Percentiles rank a stretch among this genome's conserved stretches.
Conservation (phyloP, 169 alveolate genomes). For the Plasmodium knowlesi region DNA sequence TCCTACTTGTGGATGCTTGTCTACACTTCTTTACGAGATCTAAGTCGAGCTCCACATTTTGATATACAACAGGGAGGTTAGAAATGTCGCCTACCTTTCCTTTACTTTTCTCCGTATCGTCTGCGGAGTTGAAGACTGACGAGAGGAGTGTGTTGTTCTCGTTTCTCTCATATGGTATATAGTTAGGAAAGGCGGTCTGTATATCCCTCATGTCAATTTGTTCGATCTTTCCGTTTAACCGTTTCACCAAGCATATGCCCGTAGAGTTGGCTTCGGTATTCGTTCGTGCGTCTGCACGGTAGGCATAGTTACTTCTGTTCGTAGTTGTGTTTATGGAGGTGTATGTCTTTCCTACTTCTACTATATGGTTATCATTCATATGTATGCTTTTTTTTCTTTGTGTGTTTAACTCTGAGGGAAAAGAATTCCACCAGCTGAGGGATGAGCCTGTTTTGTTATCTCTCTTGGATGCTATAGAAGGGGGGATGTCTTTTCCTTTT, state of each 20-base stretch:
- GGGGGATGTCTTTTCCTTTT: background rate
- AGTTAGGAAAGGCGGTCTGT: slow-evolving; percentile 4
- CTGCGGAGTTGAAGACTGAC: background rate
- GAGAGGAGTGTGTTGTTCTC: background rate
- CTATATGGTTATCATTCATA: background rate
- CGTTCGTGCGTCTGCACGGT: background rate
- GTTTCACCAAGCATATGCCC: slow-evolving; percentile 9
- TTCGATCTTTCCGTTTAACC: slow-evolving; percentile 31
- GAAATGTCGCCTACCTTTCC: background rate
- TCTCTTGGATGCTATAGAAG: background rate
- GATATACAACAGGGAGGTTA: slow-evolving; percentile 15
- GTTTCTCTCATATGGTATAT: slow-evolving; percentile 57
- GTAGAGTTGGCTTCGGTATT: background rate
- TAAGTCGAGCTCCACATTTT: background rate
- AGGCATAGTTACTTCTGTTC: background rate
- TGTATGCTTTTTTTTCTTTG: background rate
- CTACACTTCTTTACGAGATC: slow-evolving; percentile 48
- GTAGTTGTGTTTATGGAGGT: background rate
- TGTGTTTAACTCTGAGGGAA: background rate
- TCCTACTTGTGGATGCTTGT: slow-evolving; percentile 3
- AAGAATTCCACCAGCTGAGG: background rate
- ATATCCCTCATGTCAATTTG: slow-evolving; percentile 15
- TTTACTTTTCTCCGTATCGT: background rate
- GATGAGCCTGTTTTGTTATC: background rate
- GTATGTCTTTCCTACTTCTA: background rate